Conservation (phyloP, 1,284 basidiomycete species). For the Heliocybe sulcata region DNA sequence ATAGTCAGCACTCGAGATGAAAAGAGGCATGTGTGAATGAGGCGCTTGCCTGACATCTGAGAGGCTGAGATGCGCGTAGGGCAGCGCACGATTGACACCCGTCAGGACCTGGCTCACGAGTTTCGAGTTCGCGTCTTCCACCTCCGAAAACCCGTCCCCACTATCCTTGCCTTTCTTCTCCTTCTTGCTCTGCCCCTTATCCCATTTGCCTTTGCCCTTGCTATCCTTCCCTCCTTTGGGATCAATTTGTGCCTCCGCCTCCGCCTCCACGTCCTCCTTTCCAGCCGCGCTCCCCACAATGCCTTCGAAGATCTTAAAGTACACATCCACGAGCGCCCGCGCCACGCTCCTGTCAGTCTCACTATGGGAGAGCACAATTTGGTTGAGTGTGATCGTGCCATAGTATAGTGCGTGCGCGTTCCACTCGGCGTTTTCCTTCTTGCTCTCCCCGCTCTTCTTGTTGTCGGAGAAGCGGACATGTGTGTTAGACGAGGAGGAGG, state of each 20-base stretch:
- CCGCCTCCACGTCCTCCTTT: conserved; percentile 25
- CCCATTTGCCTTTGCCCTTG: conserved; percentile 23
- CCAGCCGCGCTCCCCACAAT: conserved; percentile 53
- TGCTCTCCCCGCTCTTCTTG: conserved; percentile 14
- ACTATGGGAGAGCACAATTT: conserved; percentile 73
- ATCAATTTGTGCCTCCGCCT: conserved; percentile 20
- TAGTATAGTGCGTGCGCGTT: conserved; percentile 83
- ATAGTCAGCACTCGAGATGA: no score
- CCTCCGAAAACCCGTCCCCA: conserved; percentile 59
- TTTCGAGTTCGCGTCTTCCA: conserved; percentile 79
- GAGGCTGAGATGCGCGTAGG: conserved; percentile 76
- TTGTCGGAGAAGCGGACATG: conserved; percentile 31
- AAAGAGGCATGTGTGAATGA: conserved; percentile 1
- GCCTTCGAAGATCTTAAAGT: conserved; percentile 94
- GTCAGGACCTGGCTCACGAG: conserved; percentile 89
- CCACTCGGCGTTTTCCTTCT: conserved; percentile 27
- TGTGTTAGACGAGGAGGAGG: conserved; percentile 23
- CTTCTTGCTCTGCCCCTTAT: conserved; percentile 29
- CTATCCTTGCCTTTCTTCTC: conserved; percentile 34
- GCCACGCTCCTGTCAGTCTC: conserved; percentile 70
- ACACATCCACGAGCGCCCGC: conserved; percentile 81
- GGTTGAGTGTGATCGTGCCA: conserved; percentile 90
- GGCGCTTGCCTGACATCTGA: conserved; percentile 40
- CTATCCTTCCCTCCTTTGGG: conserved; percentile 20
- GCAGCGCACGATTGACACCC: conserved; percentile 92